Evolutionary conservation across 2,329 filamentous ascomycete genomes (phyloP).

Genomic region (Fusarium albosuccineum): DNA sequence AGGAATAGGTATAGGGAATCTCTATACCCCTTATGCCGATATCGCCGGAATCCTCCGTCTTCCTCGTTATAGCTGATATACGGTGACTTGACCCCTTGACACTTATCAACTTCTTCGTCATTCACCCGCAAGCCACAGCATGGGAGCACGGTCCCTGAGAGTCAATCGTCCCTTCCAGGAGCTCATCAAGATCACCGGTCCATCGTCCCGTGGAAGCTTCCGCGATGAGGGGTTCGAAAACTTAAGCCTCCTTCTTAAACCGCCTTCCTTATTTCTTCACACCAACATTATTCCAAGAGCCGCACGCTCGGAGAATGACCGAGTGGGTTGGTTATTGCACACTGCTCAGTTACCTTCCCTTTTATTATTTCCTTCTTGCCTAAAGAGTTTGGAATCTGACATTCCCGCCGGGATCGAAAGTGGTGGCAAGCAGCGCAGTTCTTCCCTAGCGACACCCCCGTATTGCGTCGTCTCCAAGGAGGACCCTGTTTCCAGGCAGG

Average conservation of each 20-base stretch:
- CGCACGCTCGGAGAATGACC: conserved; percentile 5
- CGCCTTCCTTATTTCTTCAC: conserved; percentile 4
- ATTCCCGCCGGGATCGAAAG: background rate
- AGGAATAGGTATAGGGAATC: too few species aligned
- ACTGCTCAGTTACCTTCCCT: background rate
- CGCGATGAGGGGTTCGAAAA: conserved; percentile 3
- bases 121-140: conserved; percentile 23
- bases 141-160: conserved; percentile 17
- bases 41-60: too few species aligned
- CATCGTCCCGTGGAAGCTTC: conserved; percentile 34
- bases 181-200: conserved; percentile 27
- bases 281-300: background rate
- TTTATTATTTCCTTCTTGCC: background rate
- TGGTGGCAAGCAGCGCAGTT: background rate
- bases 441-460: background rate
- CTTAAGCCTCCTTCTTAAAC: background rate
- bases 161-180: conserved; percentile 15
- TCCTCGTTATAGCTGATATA: too few species aligned
- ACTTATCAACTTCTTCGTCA: conserved; percentile 42
- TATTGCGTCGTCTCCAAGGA: background rate
- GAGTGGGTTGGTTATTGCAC: conserved; percentile 5
- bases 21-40: too few species aligned
- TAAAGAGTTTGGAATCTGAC: background rate
- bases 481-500: background rate
- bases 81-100: too few species aligned